Base-by-base conservation (phyloP, 441 rosid species). In the Croton setiger region DNA sequence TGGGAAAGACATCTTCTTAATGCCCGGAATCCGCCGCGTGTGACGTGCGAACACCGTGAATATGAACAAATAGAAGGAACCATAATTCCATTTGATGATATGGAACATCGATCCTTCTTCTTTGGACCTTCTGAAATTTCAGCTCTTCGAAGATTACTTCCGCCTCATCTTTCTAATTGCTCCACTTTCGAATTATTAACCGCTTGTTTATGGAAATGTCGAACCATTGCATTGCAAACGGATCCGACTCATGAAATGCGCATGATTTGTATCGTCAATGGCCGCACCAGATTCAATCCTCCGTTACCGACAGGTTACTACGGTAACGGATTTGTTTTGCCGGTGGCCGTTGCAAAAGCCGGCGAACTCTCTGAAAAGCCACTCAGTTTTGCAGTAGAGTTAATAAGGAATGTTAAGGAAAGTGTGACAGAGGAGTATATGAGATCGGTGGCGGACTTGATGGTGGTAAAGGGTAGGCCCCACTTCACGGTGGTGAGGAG, bases 161-260 rank as follows among this genome's bases (percentile, higher is more conserved):
- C 84, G 0, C 61, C 6, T 0, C 27, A 58, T 11, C 78, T 74
- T 1, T 54, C 60, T 17, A 4, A 23, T 4, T 79, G 71, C 72
- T 74, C 87, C 0, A 41, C 48, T 5, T 47, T 76, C 5, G 88
- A 86, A n/a, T 33, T 45, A 2, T 51, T 84, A 7, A 63, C 82
- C 0, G 79, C 87, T 1, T 80, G 74, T 63, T 3, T 84, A 1
- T 84, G 91, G 88, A 78, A 76, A 37, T 79, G 75, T 13, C 87
- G 85, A 18, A 80, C 83, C 0, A 4, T 44, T 1, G 82, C 88
- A 31, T 63, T 83, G 2, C 31, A 63, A 48, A 71, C 80, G 0
- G 66, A 77, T 11, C 77, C 80, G 0, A 47, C 66, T 4, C 74
- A 85, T 13, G 76, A 78, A 48, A 75, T 81, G 76, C 80, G 85